Evolutionary conservation across 345 rosid genomes (phyloP), one percentile per base, ranked within the genome.

Genomic region (Camelina neglecta): DNA sequence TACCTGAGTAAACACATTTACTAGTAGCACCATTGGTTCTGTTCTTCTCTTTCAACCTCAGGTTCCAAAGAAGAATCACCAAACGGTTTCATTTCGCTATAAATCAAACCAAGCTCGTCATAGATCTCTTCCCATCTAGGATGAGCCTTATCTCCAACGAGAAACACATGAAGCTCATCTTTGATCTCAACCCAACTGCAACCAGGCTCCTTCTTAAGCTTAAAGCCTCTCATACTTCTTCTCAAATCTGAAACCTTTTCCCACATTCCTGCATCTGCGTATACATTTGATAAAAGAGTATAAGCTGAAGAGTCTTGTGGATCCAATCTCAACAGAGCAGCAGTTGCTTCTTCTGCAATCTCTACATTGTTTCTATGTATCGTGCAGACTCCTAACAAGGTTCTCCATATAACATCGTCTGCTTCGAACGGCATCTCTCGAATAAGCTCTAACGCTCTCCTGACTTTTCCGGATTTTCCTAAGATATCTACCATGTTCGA

Each of bases 251-350:
- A 86, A 38, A 88, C 97, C 69, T 88, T 87, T 44, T 77, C 85
- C 99, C 99, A 95, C 97, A 90, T 83, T 66, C 91, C 87, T 55
- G 93, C 91, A 72, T 88, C 83, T n/a, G 97, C 93, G 66, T 90
- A 95, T 24, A 92, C 85, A 66, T 92, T 95, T 18, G 96, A 89
- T 7, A 95, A 67, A 67, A 95, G 93, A 56, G 91, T 80, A 73
- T 86, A 92, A 58, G 93, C 83, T 13, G 99, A 87, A 53, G 97
- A 81, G 80, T 92, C 97, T 53, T 84, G 87, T 7, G 94, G 93
- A 60, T 89, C 91, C 77, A 90, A 69, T 58, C 56, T 81, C 86
- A 95, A 76, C 66, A 95, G 78, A 60, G 81, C 76, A 62, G 44
- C 69, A 0, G 88, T 75, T 35, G 95, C 97, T 75, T 71, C 81